phyloP scores from a whole-genome alignment of 2,329 filamentous ascomycete species.

The Didymellaceae sp. region DNA sequence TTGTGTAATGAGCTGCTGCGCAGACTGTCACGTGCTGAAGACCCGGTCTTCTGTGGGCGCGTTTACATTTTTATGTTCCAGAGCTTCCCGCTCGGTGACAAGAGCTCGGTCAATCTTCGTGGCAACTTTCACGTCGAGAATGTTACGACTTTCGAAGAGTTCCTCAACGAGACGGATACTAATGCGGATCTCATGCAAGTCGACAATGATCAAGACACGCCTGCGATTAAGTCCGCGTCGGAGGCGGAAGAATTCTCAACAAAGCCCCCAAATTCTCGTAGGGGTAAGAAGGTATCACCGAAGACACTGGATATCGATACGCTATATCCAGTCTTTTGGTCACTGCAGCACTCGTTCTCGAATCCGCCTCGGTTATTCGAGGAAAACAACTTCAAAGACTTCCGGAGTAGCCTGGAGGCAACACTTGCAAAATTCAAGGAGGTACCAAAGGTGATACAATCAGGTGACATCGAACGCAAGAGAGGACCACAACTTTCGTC shows the following conservation, averaged over 20 bases:
- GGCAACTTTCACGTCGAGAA: constrained; percentile 98
- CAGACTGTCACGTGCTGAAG: constrained; percentile 90
- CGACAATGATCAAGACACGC: constrained; percentile 55
- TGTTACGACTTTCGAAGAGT: constrained; percentile 80
- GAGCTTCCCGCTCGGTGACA: constrained; percentile 94
- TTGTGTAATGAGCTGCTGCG: constrained; percentile 95
- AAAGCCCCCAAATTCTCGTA: constrained; percentile 43
- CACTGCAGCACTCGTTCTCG: constrained; percentile 88
- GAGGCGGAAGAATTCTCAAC: constrained; percentile 27
- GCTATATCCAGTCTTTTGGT: constrained; percentile 94
- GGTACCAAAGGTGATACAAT: constrained; percentile 71
- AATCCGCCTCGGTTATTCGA: constrained; percentile 86
- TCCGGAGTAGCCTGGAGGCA: constrained; percentile 67
- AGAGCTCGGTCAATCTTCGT: constrained; percentile 94
- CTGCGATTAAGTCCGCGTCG: constrained; percentile 33
- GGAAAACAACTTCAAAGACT: constrained; percentile 67
- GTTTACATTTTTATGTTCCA: constrained; percentile 99
- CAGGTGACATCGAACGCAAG: constrained; percentile 71
- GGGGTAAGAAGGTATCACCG: constrained; percentile 56
- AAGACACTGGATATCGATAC: constrained; percentile 67
- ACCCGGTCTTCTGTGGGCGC: constrained; percentile 94
- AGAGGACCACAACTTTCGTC: constrained; percentile 65
- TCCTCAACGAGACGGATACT: constrained; percentile 47
- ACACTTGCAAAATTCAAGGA: constrained; percentile 78
- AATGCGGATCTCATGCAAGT: constrained; percentile 69